Percentiles rank a stretch among this genome's conserved stretches.
phyloP scores from a whole-genome alignment of 768 basidiomycete species.

The Saitozyma sp. region DNA sequence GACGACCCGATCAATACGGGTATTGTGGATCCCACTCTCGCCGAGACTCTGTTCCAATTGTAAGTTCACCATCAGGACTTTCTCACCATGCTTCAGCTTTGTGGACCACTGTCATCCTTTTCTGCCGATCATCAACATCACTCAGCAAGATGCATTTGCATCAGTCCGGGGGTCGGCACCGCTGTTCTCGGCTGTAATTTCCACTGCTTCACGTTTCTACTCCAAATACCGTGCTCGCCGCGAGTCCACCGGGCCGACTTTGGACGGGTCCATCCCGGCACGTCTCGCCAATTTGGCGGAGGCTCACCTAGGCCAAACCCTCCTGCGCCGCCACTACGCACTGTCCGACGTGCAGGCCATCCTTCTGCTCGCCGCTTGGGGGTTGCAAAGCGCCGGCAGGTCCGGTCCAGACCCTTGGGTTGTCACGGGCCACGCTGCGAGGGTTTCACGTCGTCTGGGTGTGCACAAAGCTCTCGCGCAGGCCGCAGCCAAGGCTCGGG shows the following conservation, averaged over 20 bases:
- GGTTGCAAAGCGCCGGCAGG: constrained; percentile 26
- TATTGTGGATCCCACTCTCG: constrained; percentile 9
- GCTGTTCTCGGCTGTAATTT: constrained; percentile 29
- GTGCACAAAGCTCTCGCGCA: constrained; percentile 25
- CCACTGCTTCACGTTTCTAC: constrained; percentile 32
- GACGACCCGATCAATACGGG: constrained; percentile 23
- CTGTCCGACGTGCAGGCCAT: constrained; percentile 41
- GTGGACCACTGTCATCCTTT: constrained; percentile 39
- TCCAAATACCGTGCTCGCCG: constrained; percentile 17
- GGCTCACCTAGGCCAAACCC: constrained; percentile 30
- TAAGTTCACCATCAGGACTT: constrained; percentile 19
- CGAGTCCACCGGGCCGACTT: constrained; percentile 6
- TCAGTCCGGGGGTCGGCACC: constrained; percentile 28
- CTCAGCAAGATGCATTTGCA: constrained; percentile 27
- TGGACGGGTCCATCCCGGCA: constrained; percentile 18
- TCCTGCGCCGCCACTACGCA: constrained; percentile 35
- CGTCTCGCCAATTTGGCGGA: constrained; percentile 30
- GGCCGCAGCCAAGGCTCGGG: constrained; percentile 20
- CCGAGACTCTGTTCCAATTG: constrained; percentile 20
- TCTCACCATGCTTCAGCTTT: constrained; percentile 29
- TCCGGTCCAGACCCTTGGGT: constrained; percentile 42
- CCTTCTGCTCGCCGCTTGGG: constrained; percentile 35
- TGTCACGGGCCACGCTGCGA: constrained; percentile 33
- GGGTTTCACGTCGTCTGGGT: constrained; percentile 32
- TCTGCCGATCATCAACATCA: constrained; percentile 34